Evolutionary conservation across 2,329 filamentous ascomycete species (phyloP), one percentile per base, ranked within the genome.

Genomic region (Fusarium sublunatum): DNA sequence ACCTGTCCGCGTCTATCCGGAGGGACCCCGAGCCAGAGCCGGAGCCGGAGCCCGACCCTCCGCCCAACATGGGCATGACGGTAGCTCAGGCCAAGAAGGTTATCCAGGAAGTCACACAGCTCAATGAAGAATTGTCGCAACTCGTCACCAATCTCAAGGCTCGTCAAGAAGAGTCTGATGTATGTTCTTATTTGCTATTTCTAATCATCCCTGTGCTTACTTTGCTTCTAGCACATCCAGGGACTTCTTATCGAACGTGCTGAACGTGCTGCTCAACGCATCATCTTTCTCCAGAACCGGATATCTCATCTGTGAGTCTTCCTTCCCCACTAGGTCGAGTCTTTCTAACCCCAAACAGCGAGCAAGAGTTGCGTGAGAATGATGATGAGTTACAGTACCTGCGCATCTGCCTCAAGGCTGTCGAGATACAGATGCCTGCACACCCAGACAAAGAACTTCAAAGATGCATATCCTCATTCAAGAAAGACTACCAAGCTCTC

Each of bases 361-460:
- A 85, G 70, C 77, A 82, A 34, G 83, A 88, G 65, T 78, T 84
- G 24, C 77, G 82, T 44, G 80, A 83, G 65, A 83, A 83, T 68
- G 84, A 88, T 61, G 82, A 85, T 36, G 86, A 89, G 70, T 79
- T 89, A 26, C 80, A 83, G 40, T 86, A 86, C 70, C 80, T 88
- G 38, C 83, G 86, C 54, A 84, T 91, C 59, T 83, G 85, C 70
- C 79, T 88, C 61, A 85, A 87, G 64, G 85, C 83, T 22, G 82
- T 89, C 65, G 86, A 89, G 76, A 82, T 87, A 15, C 84, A 86
- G 65, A 82, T 82, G 70, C 78, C 83, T 6, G 73, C 78, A 39
- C 80, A 81, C 54, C 78, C 79, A 3, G 84, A 88, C 71, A 77
- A 79, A 26, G 86, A 88, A 57, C 81, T 89, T 31, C 78, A 82